Evolutionary conservation across 208 protist species (phyloP).

Genomic region (Crithidia mellificae): DNA sequence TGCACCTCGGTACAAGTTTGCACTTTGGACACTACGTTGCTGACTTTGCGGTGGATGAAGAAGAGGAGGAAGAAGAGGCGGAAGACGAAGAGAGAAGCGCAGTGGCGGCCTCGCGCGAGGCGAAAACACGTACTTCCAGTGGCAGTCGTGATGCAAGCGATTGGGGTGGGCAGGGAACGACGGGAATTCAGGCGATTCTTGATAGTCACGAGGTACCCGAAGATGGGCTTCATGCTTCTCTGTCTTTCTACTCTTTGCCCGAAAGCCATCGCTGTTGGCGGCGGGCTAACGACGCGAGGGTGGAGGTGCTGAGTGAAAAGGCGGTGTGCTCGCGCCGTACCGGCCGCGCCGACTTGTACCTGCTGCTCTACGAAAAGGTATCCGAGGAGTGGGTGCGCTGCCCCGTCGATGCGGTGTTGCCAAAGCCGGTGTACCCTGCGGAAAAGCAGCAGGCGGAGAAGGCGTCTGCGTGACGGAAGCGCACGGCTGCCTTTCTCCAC

Average conservation of each 20-base stretch:
- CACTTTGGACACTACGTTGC: slow-evolving; percentile 72
- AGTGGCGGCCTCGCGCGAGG: no score
- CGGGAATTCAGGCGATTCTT: no score
- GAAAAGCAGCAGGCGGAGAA: background rate
- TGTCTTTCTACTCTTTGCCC: background rate
- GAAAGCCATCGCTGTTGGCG: slow-evolving; percentile 28
- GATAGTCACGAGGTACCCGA: no score
- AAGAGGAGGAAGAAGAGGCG: background rate
- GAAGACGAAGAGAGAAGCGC: background rate
- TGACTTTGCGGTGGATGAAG: slow-evolving; percentile 45
- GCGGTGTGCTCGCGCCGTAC: slow-evolving; percentile 19
- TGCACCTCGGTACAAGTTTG: slow-evolving; percentile 53
- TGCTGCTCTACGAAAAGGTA: slow-evolving; percentile 74
- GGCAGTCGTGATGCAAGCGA: no score
- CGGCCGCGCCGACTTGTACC: slow-evolving; percentile 46
- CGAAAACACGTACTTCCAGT: no score
- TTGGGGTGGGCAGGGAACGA: no score
- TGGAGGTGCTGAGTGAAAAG: slow-evolving; percentile 25
- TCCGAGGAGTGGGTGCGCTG: slow-evolving; percentile 45
- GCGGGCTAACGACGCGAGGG: slow-evolving; percentile 55
- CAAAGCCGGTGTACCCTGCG: slow-evolving; percentile 20
- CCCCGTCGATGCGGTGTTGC: slow-evolving; percentile 46
- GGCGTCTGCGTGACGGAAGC: background rate
- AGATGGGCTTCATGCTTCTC: no score
- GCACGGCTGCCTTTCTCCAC: background rate